Percentiles rank a stretch among this genome's conserved stretches.
Evolutionary conservation across 441 rosid genomes (phyloP).

Genomic region (Theobroma grandiflorum): DNA sequence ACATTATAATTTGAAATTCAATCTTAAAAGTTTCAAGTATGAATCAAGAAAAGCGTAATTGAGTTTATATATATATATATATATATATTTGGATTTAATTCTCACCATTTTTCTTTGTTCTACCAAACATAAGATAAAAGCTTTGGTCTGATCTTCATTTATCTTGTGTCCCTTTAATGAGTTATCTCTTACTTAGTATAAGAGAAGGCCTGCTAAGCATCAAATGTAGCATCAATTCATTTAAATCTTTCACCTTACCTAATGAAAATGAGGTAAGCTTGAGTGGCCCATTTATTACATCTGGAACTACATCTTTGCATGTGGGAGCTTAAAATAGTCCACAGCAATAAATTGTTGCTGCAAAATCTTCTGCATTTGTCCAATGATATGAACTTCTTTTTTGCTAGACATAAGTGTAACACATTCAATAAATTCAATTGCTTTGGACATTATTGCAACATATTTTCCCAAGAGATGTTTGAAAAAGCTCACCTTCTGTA

Average conservation of each 20-base stretch:
- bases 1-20: too few relatives aligned
- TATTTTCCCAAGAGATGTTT: background rate
- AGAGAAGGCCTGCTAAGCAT: background rate
- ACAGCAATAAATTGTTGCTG: background rate
- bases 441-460: background rate
- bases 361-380: background rate
- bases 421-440: too few relatives aligned
- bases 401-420: background rate
- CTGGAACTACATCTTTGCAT: background rate
- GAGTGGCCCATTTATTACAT: background rate
- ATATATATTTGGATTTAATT: too few relatives aligned
- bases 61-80: too few relatives aligned
- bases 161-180: too few relatives aligned
- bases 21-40: too few relatives aligned
- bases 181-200: too few relatives aligned
- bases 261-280: background rate
- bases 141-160: too few relatives aligned
- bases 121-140: too few relatives aligned
- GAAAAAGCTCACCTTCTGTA: background rate
- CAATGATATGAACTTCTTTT: background rate
- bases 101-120: too few relatives aligned
- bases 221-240: background rate
- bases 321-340: background rate
- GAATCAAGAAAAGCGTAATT: too few relatives aligned
- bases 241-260: slow-evolving; percentile 1